Evolutionary conservation across 2,329 filamentous ascomycete species (phyloP).

Genomic region (Zasmidium angulare): DNA sequence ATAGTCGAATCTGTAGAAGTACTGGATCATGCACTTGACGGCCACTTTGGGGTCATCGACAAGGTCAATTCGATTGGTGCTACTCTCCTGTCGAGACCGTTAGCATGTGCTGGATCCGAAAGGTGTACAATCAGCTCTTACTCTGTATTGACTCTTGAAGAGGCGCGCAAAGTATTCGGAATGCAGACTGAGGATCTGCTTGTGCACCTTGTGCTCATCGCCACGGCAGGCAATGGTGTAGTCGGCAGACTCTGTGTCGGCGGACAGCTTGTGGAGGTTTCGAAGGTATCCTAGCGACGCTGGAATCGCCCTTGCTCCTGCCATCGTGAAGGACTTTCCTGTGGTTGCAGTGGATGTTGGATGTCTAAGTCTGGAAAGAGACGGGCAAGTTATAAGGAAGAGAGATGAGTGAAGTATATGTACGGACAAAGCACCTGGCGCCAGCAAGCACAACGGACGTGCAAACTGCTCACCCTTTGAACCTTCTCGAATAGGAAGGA

Average conservation of each 20-base stretch:
- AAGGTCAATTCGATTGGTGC: background rate
- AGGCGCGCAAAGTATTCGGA: background rate
- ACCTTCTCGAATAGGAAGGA: no score
- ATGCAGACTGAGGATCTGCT: background rate
- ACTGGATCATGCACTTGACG: slow-evolving; percentile 8
- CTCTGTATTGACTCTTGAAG: slow-evolving; percentile 1
- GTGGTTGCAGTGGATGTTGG: no score
- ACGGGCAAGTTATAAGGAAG: no score
- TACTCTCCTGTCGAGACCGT: background rate
- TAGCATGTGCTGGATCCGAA: background rate
- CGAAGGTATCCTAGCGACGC: background rate
- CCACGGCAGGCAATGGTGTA: slow-evolving; percentile 7
- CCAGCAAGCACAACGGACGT: no score
- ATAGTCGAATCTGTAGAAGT: slow-evolving; percentile 3
- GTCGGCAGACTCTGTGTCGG: background rate
- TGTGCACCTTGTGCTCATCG: background rate
- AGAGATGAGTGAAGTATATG: slow-evolving; percentile 1
- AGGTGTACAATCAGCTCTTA: background rate
- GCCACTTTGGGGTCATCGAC: background rate
- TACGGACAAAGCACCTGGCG: background rate
- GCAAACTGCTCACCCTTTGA: no score
- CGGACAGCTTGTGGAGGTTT: background rate
- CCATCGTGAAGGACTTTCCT: no score
- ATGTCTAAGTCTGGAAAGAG: no score
- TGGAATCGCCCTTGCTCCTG: background rate